phyloP scores from a whole-genome alignment of 148 eudicot genomes.

The Selenicereus undatus region DNA sequence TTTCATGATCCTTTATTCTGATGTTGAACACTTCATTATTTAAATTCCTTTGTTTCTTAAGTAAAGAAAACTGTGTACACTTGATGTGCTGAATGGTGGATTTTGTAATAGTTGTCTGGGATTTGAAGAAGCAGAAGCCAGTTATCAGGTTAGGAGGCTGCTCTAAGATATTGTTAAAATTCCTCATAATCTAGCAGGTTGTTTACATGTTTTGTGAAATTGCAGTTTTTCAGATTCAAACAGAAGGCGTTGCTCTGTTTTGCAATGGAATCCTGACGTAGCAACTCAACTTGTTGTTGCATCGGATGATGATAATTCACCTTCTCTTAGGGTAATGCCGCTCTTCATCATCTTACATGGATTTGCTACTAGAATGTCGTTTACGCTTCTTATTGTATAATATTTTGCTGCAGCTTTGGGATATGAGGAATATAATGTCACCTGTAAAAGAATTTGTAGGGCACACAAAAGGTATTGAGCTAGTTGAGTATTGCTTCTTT shows the following conservation, averaged over 20 bases:
- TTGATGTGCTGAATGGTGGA: slow-evolving; percentile 7
- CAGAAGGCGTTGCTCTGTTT: slow-evolving; percentile 84
- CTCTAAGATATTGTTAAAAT: neutral
- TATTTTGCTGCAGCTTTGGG: slow-evolving; percentile 71
- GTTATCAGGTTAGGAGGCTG: slow-evolving; percentile 56
- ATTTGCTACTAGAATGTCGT: neutral
- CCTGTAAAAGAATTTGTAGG: slow-evolving; percentile 89
- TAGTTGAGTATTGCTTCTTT: neutral
- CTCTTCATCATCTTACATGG: neutral
- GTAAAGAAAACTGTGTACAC: neutral
- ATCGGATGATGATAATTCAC: slow-evolving; percentile 92
- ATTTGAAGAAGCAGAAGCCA: slow-evolving; percentile 92
- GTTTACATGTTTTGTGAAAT: slow-evolving; percentile 7
- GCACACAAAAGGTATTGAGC: slow-evolving; percentile 75
- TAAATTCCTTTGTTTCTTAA: no score
- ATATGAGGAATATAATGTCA: slow-evolving; percentile 78
- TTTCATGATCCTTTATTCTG: neutral
- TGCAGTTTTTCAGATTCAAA: slow-evolving; percentile 81
- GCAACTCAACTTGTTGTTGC: slow-evolving; percentile 91
- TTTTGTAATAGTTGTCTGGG: slow-evolving; percentile 76
- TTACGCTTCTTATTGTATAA: slow-evolving; percentile 11
- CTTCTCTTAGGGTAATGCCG: slow-evolving; percentile 65
- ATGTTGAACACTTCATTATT: no score
- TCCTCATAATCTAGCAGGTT: neutral
- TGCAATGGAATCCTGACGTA: slow-evolving; percentile 97